Base-by-base conservation (phyloP, 371 early-diverging fungal species). In the Phascolomyces articulosus region DNA sequence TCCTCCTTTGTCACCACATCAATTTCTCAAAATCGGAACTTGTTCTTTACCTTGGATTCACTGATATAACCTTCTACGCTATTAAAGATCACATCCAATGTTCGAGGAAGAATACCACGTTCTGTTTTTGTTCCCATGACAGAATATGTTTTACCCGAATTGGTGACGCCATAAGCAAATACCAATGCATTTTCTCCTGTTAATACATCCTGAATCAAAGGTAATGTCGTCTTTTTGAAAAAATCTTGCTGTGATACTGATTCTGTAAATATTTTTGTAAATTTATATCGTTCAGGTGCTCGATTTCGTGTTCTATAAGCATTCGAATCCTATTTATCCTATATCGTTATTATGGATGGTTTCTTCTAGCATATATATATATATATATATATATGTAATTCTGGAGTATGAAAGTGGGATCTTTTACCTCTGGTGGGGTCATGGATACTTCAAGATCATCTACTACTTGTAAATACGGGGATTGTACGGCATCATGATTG, bases 111-210 rank as follows among this genome's bases (percentile, higher is more conserved):
- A 23, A 92, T 56, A 1, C 92, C 91, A 1, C 85, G 78, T 15
- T 79, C 72, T 16, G 71, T 62, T 27, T 65, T 58, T 3, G 78
- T 85, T 0, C 91, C 92, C 70, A 88, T 86, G 23, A 90, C 80
- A 0, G 90, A 81, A 55, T 85, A 89, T 0, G 95, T 93, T 66
- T 96, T 95, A 20, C 95, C 95, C 23, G 90, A 89, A 40, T 91
- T 92, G 27, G 93, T 93, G 51, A 91, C 90, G 6, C 93, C 92
- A 56, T 92, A 91, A 0, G 91, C 83, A 68, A 93, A 90, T 38
- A 91, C 55, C 23, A 90, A 69, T 21, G 85, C 85, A 63, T 91
- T 90, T 62, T 77, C 83, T 6, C 91, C 90, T 8, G 69, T 56
- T n/a, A 87, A 63, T 0, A 83, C 71, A 53, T 84, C 77, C 16